These are phyloP conservation scores for Cryphonectria parasitica DNA, from an alignment of 2,329 filamentous ascomycete species.

Conservation along the genomic window DNA sequence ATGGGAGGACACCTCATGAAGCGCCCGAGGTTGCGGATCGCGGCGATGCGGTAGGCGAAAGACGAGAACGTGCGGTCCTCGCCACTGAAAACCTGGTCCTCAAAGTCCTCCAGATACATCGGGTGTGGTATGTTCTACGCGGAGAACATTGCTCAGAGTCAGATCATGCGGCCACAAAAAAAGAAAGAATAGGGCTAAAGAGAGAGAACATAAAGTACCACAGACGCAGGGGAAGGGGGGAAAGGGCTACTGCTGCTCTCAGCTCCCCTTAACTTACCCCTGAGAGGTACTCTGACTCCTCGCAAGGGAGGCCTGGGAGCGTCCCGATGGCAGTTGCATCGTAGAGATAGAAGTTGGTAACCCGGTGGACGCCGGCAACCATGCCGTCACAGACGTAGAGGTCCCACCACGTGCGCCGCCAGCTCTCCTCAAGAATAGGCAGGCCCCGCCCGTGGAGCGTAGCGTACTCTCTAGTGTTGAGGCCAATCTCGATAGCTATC, in stretches of 20 bases:
- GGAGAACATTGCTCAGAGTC: too few species aligned
- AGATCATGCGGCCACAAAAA: constrained; percentile 23
- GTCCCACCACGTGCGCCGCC: constrained; percentile 91
- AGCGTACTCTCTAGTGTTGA: constrained; percentile 73
- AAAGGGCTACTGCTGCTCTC: constrained; percentile 22
- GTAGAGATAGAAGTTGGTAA: constrained; percentile 71
- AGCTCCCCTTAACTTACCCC: constrained; percentile 49
- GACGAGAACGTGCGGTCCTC: constrained; percentile 77
- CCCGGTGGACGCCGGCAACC: constrained; percentile 77
- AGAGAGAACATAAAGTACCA: background rate
- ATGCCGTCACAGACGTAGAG: constrained; percentile 81
- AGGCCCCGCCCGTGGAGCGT: constrained; percentile 65
- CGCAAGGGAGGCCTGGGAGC: constrained; percentile 66
- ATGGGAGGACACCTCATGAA: constrained; percentile 66
- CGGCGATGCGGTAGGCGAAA: constrained; percentile 82
- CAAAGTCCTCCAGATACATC: constrained; percentile 73
- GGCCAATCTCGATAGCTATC: constrained; percentile 74
- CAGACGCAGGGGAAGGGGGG: too few species aligned
- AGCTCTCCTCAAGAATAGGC: constrained; percentile 76
- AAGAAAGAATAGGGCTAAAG: background rate
- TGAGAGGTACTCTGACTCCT: constrained; percentile 72
- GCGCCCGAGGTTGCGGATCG: constrained; percentile 75
- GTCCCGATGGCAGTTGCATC: constrained; percentile 69
- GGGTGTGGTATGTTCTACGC: constrained; percentile 61
- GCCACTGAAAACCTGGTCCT: constrained; percentile 73